phyloP scores from a whole-genome alignment of 2,329 filamentous ascomycete genomes.

The Plectosphaerella cucumerina region DNA sequence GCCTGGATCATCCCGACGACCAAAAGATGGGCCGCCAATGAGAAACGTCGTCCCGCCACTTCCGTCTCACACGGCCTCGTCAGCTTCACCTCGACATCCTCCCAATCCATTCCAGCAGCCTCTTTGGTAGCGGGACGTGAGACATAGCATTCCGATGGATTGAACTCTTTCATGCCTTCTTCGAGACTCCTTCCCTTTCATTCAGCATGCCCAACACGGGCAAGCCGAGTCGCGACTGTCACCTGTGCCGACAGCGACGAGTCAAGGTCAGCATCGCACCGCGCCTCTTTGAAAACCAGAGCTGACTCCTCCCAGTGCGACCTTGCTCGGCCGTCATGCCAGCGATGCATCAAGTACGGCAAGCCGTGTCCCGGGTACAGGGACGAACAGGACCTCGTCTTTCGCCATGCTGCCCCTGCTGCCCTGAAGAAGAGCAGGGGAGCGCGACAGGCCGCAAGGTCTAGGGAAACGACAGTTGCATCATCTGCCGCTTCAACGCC shows the following conservation, averaged over 20 bases:
- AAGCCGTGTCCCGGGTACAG: slow-evolving; percentile 33
- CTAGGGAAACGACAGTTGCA: not conserved
- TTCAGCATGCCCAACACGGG: slow-evolving; percentile 34
- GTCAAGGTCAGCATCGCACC: slow-evolving; percentile 29
- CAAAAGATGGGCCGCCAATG: not conserved
- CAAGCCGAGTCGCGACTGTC: slow-evolving; percentile 34
- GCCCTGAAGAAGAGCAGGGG: slow-evolving; percentile 3
- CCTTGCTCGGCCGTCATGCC: slow-evolving; percentile 31
- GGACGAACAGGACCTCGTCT: slow-evolving; percentile 33
- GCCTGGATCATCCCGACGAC: not conserved
- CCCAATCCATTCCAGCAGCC: too few species aligned
- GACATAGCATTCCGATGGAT: not conserved
- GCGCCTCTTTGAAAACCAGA: not conserved
- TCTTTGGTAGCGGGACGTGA: not conserved
- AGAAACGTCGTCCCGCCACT: too few species aligned
- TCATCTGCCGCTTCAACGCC: not conserved
- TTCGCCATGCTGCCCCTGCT: slow-evolving; percentile 27
- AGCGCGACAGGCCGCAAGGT: not conserved
- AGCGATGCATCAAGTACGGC: slow-evolving; percentile 36
- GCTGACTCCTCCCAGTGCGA: slow-evolving; percentile 27
- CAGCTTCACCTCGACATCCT: too few species aligned
- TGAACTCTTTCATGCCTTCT: not conserved
- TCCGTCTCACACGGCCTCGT: too few species aligned
- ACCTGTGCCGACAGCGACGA: slow-evolving; percentile 32
- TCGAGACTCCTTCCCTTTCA: not conserved